These are phyloP conservation scores for Periglandula ipomoeae DNA, from an alignment of 2,329 filamentous ascomycete species.

Conservation along the genomic window DNA sequence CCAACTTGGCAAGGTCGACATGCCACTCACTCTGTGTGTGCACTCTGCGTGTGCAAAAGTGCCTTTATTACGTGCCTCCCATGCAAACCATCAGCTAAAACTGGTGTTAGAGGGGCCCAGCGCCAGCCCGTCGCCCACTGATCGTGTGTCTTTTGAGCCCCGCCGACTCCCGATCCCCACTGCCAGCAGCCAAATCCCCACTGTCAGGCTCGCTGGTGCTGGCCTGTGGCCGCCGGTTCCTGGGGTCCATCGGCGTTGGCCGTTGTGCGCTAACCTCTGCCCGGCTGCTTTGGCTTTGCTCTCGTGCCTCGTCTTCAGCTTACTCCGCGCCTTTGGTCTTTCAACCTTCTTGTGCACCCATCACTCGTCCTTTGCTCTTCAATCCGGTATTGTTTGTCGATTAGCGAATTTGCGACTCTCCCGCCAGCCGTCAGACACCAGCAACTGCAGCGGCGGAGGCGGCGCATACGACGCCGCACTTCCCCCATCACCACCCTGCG, in stretches of 20 bases:
- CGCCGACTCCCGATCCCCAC: not conserved
- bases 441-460: no score
- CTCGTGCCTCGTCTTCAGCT: slow-evolving; percentile 1
- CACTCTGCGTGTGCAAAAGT: no score
- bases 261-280: not conserved
- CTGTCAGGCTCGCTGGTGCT: not conserved
- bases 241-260: not conserved
- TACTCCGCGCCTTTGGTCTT: not conserved
- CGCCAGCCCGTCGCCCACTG: not conserved
- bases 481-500: not conserved
- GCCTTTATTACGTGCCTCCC: no score
- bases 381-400: not conserved
- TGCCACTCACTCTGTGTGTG: no score
- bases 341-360: not conserved
- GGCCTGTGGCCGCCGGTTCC: not conserved
- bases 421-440: not conserved
- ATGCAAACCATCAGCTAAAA: no score
- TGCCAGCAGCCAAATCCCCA: not conserved
- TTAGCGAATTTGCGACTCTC: not conserved
- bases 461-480: not conserved
- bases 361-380: not conserved
- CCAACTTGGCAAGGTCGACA: no score
- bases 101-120: no score
- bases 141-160: not conserved
- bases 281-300: not conserved